These are phyloP conservation scores for Asterionellopsis glacialis DNA, from an alignment of 108 stramenopile genomes.

Conservation along the genomic window DNA sequence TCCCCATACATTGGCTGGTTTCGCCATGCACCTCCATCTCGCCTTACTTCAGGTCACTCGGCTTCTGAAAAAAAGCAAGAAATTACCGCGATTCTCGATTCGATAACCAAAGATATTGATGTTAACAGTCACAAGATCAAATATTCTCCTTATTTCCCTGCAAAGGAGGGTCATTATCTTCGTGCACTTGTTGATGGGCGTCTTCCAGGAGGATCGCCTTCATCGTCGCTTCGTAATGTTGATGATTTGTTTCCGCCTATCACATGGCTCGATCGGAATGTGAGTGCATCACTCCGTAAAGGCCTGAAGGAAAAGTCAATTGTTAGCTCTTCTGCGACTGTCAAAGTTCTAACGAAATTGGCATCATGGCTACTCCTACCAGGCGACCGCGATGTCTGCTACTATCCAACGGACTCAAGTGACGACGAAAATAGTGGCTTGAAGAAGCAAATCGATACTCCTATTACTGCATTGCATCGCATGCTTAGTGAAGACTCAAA, in stretches of 20 bases:
- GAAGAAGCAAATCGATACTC: not conserved
- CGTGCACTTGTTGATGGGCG: constrained; percentile 24
- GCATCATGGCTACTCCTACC: constrained; percentile 27
- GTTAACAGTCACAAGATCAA: no score
- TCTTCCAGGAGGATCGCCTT: constrained; percentile 32
- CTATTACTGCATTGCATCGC: not conserved
- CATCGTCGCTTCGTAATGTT: not conserved
- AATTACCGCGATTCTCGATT: no score
- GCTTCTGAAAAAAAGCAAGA: no score
- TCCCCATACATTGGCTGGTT: constrained; percentile 47
- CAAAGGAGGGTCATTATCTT: not conserved
- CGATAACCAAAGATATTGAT: no score
- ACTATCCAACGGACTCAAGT: no score
- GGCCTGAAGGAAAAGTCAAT: no score
- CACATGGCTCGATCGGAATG: no score
- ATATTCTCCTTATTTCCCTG: not conserved
- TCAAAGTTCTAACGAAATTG: constrained; percentile 14
- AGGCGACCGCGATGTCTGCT: not conserved
- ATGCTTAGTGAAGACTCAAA: constrained; percentile 2
- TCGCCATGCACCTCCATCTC: constrained; percentile 46
- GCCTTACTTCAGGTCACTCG: not conserved
- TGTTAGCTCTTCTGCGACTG: not conserved
- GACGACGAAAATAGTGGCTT: not conserved
- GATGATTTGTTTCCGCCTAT: no score
- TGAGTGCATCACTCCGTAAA: no score